Conservation (phyloP, 1,284 basidiomycete genomes). For the Grifola frondosa region DNA sequence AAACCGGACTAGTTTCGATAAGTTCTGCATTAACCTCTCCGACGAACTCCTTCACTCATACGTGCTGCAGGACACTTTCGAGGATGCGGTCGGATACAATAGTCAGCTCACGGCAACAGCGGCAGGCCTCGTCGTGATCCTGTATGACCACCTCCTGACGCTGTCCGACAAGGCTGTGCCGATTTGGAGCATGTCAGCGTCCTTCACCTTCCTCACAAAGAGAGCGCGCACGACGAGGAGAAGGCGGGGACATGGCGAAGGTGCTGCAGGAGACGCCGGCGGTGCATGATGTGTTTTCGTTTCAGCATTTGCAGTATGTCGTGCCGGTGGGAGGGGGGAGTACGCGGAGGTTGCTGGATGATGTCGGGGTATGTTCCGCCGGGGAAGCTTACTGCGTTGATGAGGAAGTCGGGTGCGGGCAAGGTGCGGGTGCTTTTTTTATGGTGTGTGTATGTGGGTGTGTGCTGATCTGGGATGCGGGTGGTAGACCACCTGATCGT, state of each 20-base stretch:
- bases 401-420: conserved; percentile 81
- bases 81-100: too few species aligned
- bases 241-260: conserved; percentile 23
- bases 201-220: too few species aligned
- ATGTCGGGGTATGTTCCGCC: conserved; percentile 85
- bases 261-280: conserved; percentile 23
- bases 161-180: conserved; percentile 44
- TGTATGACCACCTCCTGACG: conserved; percentile 50
- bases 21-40: too few species aligned
- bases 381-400: conserved; percentile 75
- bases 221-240: conserved; percentile 31
- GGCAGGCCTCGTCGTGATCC: conserved; percentile 33
- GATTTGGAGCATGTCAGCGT: too few species aligned
- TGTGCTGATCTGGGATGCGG: too few species aligned
- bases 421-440: too few species aligned
- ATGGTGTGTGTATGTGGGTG: too few species aligned
- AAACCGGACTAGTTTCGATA: too few species aligned
- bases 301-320: conserved; percentile 61
- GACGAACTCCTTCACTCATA: too few species aligned
- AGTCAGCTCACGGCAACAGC: too few species aligned
- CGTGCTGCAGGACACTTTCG: too few species aligned
- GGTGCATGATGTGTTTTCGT: conserved; percentile 56
- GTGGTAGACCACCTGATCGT: too few species aligned
- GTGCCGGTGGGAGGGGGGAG: conserved; percentile 59
- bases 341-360: conserved; percentile 63